These are phyloP conservation scores for Nicotiana tomentosiformis DNA, from an alignment of 257 asterid species.

Conservation along the genomic window DNA sequence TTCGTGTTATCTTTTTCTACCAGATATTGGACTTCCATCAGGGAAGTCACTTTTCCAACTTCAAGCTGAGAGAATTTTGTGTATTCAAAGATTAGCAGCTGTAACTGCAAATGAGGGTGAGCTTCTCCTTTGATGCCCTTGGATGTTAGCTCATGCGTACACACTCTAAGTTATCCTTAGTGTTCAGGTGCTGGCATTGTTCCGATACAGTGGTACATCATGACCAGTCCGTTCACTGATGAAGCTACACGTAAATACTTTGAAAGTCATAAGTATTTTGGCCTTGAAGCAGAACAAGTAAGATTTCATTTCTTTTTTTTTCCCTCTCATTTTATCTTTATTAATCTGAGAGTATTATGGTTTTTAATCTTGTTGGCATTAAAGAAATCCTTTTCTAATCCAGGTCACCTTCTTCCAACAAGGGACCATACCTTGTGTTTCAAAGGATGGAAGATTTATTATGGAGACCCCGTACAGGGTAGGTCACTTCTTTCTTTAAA, in stretches of 20 bases:
- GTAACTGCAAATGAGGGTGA: conserved; percentile 74
- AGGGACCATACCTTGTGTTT: conserved; percentile 92
- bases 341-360: neutral
- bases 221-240: conserved; percentile 98
- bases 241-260: conserved; percentile 79
- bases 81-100: conserved; percentile 77
- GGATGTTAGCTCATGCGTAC: conserved; percentile 10
- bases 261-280: conserved; percentile 86
- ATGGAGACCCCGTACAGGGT: conserved; percentile 93
- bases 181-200: conserved; percentile 45
- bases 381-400: conserved; percentile 18
- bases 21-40: conserved; percentile 96
- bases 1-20: conserved; percentile 8
- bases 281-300: conserved; percentile 92
- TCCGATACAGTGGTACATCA: conserved; percentile 92
- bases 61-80: conserved; percentile 94
- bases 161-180: neutral
- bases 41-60: conserved; percentile 96
- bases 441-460: conserved; percentile 82
- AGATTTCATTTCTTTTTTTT: conserved; percentile 15
- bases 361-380: conserved; percentile 18
- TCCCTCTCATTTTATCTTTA: neutral
- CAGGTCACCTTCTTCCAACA: conserved; percentile 97
- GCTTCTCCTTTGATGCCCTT: conserved; percentile 15
- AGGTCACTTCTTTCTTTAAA: conserved; percentile 22